These are phyloP conservation scores for Fusarium equiseti DNA, from an alignment of 2,329 filamentous ascomycete species.

Conservation along the genomic window DNA sequence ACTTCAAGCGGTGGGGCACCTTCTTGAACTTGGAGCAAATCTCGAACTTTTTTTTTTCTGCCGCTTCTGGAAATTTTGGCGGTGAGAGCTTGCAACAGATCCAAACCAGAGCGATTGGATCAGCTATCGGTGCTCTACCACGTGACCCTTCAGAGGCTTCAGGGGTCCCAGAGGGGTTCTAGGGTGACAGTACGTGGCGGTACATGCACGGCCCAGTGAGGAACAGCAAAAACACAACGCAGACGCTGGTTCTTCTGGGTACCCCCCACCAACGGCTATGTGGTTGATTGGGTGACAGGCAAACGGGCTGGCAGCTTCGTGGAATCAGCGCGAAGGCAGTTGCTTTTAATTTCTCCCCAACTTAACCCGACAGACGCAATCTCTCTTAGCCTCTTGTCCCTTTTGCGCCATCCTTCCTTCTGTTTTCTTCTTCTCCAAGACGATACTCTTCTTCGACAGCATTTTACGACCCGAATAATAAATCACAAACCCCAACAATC, in stretches of 20 bases:
- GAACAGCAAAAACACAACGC: slow-evolving; percentile 24
- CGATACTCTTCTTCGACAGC: slow-evolving; percentile 6
- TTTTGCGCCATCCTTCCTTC: slow-evolving; percentile 22
- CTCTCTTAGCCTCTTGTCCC: slow-evolving; percentile 28
- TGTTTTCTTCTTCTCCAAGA: slow-evolving; percentile 10
- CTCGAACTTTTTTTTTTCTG: slow-evolving; percentile 51
- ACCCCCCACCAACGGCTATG: slow-evolving; percentile 43
- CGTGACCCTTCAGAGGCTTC: slow-evolving; percentile 37
- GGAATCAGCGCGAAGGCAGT: slow-evolving; percentile 45
- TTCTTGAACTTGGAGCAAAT: slow-evolving; percentile 26
- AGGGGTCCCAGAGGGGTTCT: slow-evolving; percentile 28
- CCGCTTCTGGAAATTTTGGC: slow-evolving; percentile 51
- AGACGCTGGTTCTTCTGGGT: slow-evolving; percentile 36
- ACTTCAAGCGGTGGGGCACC: slow-evolving; percentile 38
- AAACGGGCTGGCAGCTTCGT: slow-evolving; percentile 40
- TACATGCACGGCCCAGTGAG: slow-evolving; percentile 18
- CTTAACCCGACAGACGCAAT: slow-evolving; percentile 43
- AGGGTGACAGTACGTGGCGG: slow-evolving; percentile 26
- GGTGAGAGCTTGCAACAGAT: slow-evolving; percentile 42
- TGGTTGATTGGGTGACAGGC: slow-evolving; percentile 51
- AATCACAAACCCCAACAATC: slow-evolving; percentile 28
- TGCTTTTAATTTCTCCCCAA: slow-evolving; percentile 49
- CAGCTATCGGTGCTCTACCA: slow-evolving; percentile 2
- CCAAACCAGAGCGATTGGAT: neutral
- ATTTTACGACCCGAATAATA: slow-evolving; percentile 35